Evolutionary conservation across 352 stramenopile species (phyloP), one percentile per base, ranked within the genome.

Genomic region (Pythium sukuiense): DNA sequence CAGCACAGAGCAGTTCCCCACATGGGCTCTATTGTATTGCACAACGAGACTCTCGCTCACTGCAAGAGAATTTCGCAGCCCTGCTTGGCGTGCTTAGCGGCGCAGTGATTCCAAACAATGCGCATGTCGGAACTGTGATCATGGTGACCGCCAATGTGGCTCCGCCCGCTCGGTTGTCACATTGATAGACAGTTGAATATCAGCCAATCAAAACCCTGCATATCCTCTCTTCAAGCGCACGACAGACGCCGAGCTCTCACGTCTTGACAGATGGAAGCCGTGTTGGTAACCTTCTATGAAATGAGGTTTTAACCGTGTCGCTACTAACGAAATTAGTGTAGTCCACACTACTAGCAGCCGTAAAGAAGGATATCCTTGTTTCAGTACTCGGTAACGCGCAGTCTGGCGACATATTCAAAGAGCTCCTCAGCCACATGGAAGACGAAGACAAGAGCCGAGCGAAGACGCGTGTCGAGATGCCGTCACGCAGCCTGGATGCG

Each of bases 401-500:
- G 41, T 16, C 43, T 46, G 57, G 57, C 41, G 57, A 63, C 57
- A 33, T 41, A 20, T 6, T 24, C n/a, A 52, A 29, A 35, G 5
- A 48, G 35, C 32, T 54, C 55, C 12, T 16, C 32, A n/a, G 29
- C 4, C 2, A 12, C 26, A 74, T 74, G 67, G 60, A 53, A 7
- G 62, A 65, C 32, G 62, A 70, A 52, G 62, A 55, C 45, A 61
- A 68, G 30, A 46, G 11, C 37, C 49, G n/a, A 9, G 5, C 55
- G 33, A 61, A 61, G 58, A 35, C 61, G 54, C 69, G 53, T 33
- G 67, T 64, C 32, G 67, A 70, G 67, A 24, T 57, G 52, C 58
- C 67, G 12, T 13, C 52, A 46, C 67, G 62, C 33, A 64, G 59
- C 49, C 35, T 75, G 8, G 69, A 71, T 24, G 57, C 79, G 0